These are phyloP conservation scores for Aspergillus luchuensis DNA, from an alignment of 2,329 filamentous ascomycete species.

Conservation along the genomic window DNA sequence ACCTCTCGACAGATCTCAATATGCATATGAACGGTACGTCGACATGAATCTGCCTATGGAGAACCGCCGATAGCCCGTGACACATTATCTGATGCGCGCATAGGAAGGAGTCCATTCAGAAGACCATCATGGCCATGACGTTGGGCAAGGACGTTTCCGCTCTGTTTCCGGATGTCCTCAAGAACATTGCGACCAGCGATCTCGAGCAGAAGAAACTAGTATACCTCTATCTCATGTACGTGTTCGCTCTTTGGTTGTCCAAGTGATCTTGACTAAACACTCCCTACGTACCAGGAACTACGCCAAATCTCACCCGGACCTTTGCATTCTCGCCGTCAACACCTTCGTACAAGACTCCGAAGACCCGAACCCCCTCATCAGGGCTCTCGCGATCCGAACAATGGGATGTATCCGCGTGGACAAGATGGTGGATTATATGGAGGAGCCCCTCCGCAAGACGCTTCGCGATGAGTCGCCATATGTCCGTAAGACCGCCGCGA, in stretches of 20 bases:
- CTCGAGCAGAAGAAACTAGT: conserved; percentile 99
- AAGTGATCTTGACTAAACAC: conserved; percentile 21
- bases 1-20: conserved; percentile 71
- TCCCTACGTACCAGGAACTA: conserved; percentile 73
- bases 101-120: conserved; percentile 96
- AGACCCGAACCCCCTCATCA: conserved; percentile 93
- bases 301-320: conserved; percentile 96
- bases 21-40: conserved; percentile 86
- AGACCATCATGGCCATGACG: conserved; percentile 99
- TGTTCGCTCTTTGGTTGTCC: neutral
- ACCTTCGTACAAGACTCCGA: conserved; percentile 99
- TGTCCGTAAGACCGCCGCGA: conserved; percentile 95
- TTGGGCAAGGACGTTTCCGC: conserved; percentile 97
- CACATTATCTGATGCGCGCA: conserved; percentile 31
- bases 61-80: neutral
- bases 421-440: conserved; percentile 99
- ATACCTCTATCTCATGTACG: conserved; percentile 94
- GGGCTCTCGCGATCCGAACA: conserved; percentile 91
- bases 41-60: neutral
- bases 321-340: conserved; percentile 98
- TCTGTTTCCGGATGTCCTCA: conserved; percentile 94
- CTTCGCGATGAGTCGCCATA: conserved; percentile 96
- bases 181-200: conserved; percentile 95
- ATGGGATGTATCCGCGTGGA: conserved; percentile 99
- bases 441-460: conserved; percentile 94